phyloP scores from a whole-genome alignment of 1,139 yeast species.

The Pneumocystis carinii region DNA sequence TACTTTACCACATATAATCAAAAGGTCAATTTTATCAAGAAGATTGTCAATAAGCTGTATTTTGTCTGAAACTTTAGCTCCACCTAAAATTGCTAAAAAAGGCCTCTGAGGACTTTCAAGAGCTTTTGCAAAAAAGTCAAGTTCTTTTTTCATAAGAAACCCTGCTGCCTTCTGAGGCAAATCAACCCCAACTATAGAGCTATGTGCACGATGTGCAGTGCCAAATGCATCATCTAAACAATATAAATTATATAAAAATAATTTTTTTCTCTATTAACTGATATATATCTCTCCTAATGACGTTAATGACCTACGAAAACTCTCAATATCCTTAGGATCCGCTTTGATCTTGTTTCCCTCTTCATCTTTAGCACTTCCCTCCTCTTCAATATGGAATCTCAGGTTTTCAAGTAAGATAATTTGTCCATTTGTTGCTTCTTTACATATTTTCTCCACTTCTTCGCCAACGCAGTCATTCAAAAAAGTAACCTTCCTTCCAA shows the following conservation, averaged over 20 bases:
- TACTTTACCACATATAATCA: slow-evolving; percentile 67
- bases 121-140: slow-evolving; percentile 91
- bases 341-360: slow-evolving; percentile 89
- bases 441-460: slow-evolving; percentile 66
- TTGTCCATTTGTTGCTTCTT: slow-evolving; percentile 52
- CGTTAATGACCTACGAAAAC: slow-evolving; percentile 76
- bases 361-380: slow-evolving; percentile 67
- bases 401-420: slow-evolving; percentile 81
- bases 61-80: slow-evolving; percentile 97
- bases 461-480: slow-evolving; percentile 77
- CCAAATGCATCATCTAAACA: slow-evolving; percentile 72
- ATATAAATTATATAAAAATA: not conserved
- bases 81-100: slow-evolving; percentile 92
- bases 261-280: slow-evolving; percentile 21
- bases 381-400: slow-evolving; percentile 93
- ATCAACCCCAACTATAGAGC: slow-evolving; percentile 93
- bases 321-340: slow-evolving; percentile 60
- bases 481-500: slow-evolving; percentile 58
- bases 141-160: slow-evolving; percentile 92
- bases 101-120: slow-evolving; percentile 94
- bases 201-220: slow-evolving; percentile 98
- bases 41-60: slow-evolving; percentile 93
- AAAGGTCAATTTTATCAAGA: slow-evolving; percentile 79
- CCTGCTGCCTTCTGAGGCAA: slow-evolving; percentile 92
- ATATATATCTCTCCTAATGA: slow-evolving; percentile 86